phyloP scores from a whole-genome alignment of 2,329 filamentous ascomycete species.

The Claviceps citrina region DNA sequence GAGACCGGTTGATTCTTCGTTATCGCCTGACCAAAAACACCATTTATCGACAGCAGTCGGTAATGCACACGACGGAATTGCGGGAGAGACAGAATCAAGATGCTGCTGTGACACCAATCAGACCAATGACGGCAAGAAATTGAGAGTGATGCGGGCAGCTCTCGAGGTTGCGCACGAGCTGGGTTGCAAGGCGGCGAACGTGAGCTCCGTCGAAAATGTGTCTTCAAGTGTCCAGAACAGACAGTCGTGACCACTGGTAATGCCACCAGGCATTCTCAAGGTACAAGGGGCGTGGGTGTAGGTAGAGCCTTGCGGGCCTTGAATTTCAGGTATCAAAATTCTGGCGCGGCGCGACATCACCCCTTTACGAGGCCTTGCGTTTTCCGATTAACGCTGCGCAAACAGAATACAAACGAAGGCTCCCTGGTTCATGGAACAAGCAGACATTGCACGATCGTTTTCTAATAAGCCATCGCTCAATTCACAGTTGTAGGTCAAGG shows the following conservation, averaged over 20 bases:
- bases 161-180: conserved; percentile 1
- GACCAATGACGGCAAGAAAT: background rate
- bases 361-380: too few species aligned
- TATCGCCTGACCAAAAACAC: conserved; percentile 5
- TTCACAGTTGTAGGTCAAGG: too few species aligned
- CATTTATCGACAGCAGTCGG: conserved; percentile 1
- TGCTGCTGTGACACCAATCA: background rate
- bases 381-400: too few species aligned
- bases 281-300: too few species aligned
- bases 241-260: too few species aligned
- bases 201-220: conserved; percentile 7
- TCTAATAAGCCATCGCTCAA: too few species aligned
- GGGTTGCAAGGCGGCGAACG: background rate
- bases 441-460: too few species aligned
- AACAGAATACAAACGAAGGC: too few species aligned
- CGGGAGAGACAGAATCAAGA: background rate
- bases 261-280: conserved; percentile 1
- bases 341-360: too few species aligned
- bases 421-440: too few species aligned
- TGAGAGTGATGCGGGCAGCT: background rate
- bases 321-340: conserved; percentile 9
- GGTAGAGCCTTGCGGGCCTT: conserved; percentile 4
- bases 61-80: background rate
- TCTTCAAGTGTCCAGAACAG: too few species aligned
- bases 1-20: background rate